Conservation (phyloP, 768 basidiomycete genomes). For the Pleurotus platypus region DNA sequence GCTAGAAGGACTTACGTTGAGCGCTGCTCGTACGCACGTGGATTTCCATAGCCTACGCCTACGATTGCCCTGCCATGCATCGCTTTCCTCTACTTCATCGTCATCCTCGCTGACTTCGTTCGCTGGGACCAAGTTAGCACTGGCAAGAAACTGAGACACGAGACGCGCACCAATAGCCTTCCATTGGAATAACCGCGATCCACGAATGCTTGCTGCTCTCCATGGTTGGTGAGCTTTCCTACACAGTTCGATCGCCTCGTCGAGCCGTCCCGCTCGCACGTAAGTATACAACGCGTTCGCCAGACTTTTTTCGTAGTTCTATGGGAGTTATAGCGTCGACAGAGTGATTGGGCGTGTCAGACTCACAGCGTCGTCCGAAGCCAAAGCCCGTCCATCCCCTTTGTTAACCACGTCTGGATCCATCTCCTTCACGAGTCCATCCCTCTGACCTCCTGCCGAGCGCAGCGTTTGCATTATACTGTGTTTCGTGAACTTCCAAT, state of each 20-base stretch:
- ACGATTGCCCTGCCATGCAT: slow-evolving; percentile 71
- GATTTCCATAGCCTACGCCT: slow-evolving; percentile 84
- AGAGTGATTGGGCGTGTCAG: background rate
- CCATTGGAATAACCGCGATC: slow-evolving; percentile 78
- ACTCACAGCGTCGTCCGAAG: slow-evolving; percentile 76
- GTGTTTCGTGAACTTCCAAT: slow-evolving; percentile 82
- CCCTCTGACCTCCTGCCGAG: slow-evolving; percentile 40
- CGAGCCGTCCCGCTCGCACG: slow-evolving; percentile 80
- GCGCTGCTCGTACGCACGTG: slow-evolving; percentile 74
- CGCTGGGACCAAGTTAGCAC: slow-evolving; percentile 17
- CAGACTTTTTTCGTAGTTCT: slow-evolving; percentile 82
- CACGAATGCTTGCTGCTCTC: slow-evolving; percentile 87
- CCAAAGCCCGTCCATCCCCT: slow-evolving; percentile 55
- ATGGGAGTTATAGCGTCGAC: background rate
- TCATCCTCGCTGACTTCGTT: slow-evolving; percentile 44
- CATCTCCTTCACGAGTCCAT: slow-evolving; percentile 59
- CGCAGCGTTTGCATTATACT: slow-evolving; percentile 62
- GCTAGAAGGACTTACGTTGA: slow-evolving; percentile 50
- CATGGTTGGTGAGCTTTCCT: slow-evolving; percentile 84
- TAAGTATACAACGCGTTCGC: slow-evolving; percentile 76
- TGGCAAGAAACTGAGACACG: background rate
- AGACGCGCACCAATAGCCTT: slow-evolving; percentile 53
- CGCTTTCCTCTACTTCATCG: slow-evolving; percentile 43
- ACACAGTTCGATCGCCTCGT: slow-evolving; percentile 81
- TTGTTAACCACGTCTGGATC: slow-evolving; percentile 79